A percentile compares a stretch with the other conserved stretches of the same genome.
Conservation (phyloP, 169 alveolate genomes). For the Eimeria necatrix region DNA sequence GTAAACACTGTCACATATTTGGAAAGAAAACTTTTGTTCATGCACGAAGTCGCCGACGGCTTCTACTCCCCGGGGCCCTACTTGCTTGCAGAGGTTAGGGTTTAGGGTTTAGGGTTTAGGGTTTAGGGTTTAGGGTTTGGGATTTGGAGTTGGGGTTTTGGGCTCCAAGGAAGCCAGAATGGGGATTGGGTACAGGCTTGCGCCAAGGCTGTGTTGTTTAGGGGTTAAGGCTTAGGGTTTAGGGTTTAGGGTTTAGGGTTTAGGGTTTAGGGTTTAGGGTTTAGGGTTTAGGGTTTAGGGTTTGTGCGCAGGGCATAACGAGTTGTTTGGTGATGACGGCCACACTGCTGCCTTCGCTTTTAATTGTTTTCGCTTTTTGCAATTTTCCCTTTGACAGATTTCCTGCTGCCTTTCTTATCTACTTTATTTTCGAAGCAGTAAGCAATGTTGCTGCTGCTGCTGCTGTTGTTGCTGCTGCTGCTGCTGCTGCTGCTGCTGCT, state of each 20-base stretch:
- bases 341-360: constrained; percentile 15
- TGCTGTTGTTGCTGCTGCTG: neutral
- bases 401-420: neutral
- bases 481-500: constrained; percentile 51
- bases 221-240: neutral
- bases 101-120: neutral
- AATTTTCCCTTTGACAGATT: constrained; percentile 24
- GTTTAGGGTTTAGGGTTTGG: neutral
- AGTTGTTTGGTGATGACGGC: constrained; percentile 18
- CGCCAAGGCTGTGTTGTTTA: neutral
- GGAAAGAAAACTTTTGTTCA: neutral
- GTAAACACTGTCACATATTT: constrained; percentile 29
- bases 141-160: no score
- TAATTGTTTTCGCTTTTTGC: constrained; percentile 12
- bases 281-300: neutral
- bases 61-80: constrained; percentile 50
- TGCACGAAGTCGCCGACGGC: constrained; percentile 53
- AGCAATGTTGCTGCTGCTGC: neutral
- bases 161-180: no score
- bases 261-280: neutral
- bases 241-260: neutral
- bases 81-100: constrained; percentile 41
- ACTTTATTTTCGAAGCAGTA: constrained; percentile 17
- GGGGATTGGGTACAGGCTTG: no score
- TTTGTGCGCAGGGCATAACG: neutral